A percentile compares a stretch with the other conserved stretches of the same genome.
Evolutionary conservation across 805 yeast genomes (phyloP).

Genomic region (Dipodascopsis tothii): DNA sequence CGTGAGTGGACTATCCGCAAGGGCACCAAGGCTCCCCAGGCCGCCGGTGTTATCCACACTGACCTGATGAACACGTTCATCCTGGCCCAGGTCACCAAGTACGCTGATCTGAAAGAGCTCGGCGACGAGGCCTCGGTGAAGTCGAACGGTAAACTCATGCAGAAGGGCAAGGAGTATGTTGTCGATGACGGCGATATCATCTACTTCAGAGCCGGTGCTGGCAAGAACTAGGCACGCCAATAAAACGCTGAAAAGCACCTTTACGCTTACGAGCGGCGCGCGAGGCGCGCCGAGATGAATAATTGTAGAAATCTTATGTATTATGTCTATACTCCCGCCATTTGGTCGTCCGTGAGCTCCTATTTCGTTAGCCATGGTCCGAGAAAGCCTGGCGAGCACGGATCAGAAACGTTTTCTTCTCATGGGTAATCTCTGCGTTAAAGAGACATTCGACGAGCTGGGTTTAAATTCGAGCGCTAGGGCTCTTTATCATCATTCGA

Average conservation of each 20-base stretch:
- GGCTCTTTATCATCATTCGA: constrained; percentile 25
- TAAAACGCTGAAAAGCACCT: neutral
- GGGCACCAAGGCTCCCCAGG: constrained; percentile 94
- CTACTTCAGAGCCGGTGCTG: constrained; percentile 90
- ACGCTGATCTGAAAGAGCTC: constrained; percentile 62
- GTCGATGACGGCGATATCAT: constrained; percentile 93
- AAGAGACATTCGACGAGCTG: constrained; percentile 23
- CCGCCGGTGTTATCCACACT: constrained; percentile 96
- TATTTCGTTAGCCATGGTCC: neutral
- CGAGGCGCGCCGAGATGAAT: neutral
- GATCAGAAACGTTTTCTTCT: constrained; percentile 6
- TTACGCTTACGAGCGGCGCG: neutral
- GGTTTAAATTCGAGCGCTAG: constrained; percentile 18
- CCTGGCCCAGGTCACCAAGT: constrained; percentile 86
- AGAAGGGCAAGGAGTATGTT: constrained; percentile 90
- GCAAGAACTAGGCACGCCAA: constrained; percentile 62
- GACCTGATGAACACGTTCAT: constrained; percentile 93
- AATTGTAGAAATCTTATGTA: neutral
- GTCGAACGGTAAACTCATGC: constrained; percentile 80
- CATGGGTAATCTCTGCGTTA: constrained; percentile 5
- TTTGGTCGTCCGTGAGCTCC: neutral
- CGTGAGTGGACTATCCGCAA: constrained; percentile 96
- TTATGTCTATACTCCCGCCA: neutral
- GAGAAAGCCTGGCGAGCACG: neutral
- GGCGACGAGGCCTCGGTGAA: constrained; percentile 77